A percentile compares a stretch with the other conserved stretches of the same genome.
phyloP scores from a whole-genome alignment of 192 early-diverging fungal species.

The Umbelopsis vinacea region DNA sequence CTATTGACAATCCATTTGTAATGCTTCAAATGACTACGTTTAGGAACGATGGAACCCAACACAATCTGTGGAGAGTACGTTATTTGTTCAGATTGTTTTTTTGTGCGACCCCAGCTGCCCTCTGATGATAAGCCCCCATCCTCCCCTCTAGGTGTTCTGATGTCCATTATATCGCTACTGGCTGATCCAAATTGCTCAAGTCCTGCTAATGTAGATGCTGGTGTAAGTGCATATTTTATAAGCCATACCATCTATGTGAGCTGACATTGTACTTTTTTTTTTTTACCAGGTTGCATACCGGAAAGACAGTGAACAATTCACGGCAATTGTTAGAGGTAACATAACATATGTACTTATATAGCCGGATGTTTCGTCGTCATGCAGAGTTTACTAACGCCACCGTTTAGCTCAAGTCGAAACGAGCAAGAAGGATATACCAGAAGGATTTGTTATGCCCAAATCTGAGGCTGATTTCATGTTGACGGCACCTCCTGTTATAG shows the following conservation, averaged over 20 bases:
- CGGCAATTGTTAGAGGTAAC: slow-evolving; percentile 44
- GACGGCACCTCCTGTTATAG: slow-evolving; percentile 40
- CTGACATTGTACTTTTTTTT: too few relatives aligned
- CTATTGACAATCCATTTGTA: neutral
- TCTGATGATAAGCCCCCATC: neutral
- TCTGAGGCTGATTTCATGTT: slow-evolving; percentile 45
- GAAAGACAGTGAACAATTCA: slow-evolving; percentile 42
- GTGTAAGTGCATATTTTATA: too few relatives aligned
- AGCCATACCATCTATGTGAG: too few relatives aligned
- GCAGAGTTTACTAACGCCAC: neutral
- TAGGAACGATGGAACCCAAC: slow-evolving; percentile 85
- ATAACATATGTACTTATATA: neutral
- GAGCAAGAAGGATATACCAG: slow-evolving; percentile 52
- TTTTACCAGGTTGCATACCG: slow-evolving; percentile 47
- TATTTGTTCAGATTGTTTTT: neutral
- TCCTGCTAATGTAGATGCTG: slow-evolving; percentile 59
- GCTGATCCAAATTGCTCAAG: slow-evolving; percentile 56
- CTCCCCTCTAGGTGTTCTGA: slow-evolving; percentile 45
- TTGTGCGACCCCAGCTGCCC: neutral
- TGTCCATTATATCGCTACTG: slow-evolving; percentile 51
- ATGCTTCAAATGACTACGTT: too few relatives aligned
- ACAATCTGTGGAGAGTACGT: slow-evolving; percentile 54
- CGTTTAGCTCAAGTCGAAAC: slow-evolving; percentile 50
- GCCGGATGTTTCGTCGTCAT: neutral
- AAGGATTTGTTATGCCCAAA: slow-evolving; percentile 51